Base-by-base conservation (phyloP, 1,284 basidiomycete species). In the Neolentinus lepideus region DNA sequence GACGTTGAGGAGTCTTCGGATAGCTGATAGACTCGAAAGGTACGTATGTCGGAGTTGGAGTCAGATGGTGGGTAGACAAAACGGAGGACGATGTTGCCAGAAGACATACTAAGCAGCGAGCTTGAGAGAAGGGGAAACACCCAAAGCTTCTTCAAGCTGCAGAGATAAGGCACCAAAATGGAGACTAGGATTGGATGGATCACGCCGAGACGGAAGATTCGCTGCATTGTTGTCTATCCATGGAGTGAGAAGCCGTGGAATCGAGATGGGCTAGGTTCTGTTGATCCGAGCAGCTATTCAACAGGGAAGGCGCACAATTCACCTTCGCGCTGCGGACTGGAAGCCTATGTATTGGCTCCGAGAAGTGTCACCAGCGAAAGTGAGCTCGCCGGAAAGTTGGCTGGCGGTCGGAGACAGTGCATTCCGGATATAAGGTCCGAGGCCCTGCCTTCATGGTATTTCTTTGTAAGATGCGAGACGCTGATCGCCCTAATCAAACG, bases 21-120 rank as follows among this genome's bases (percentile, higher is more conserved):
- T n/a, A 74, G 61, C 52, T 72, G 70, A 51, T 68, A 64, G 33
- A 79, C 69, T 29, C 69, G 70, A 59, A 80, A 73, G 3, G 76
- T 72, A 51, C 79, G 78, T 61, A 70, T 64, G 63, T 81, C 76
- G 35, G 66, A 60, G 52, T 69, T 67, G 38, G 66, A 56, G 29
- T 62, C 61, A 22, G 67, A 64, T 21, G 68, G 59, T 33, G 71
- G 63, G 57, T 67, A 73, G n/a, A 67, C 63, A 59, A 80, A 75
- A n/a, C 67, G 71, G 50, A 81, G 70, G 52, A 70, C 59, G 58
- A 77, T 63, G 57, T 75, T 72, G 56, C 64, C 59, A 55, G 57
- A 60, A 25, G 65, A 52, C 67, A 69, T 71, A 6, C 6, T n/a
- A n/a, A n/a, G n/a, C n/a, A 16, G 16, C 38, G 19, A n/a, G n/a